A percentile compares a stretch with the other conserved stretches of the same genome.
These are phyloP conservation scores for Backusella sp. DNA, from an alignment of 192 early-diverging fungal genomes.

Conservation along the genomic window DNA sequence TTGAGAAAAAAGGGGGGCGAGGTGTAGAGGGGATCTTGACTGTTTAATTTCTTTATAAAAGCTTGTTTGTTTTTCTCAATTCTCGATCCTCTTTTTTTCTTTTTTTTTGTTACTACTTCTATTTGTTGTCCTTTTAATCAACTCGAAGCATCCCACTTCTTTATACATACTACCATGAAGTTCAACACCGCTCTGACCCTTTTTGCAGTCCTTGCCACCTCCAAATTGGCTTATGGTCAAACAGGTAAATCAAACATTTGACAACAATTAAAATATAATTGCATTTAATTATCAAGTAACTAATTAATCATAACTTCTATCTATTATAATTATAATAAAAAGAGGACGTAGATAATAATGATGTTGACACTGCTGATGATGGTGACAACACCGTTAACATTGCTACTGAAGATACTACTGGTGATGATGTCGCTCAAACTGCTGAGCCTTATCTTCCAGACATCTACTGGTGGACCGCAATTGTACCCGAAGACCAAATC, in stretches of 20 bases:
- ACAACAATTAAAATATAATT: background rate
- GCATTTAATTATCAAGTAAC: background rate
- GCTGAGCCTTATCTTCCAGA: background rate
- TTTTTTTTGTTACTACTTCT: background rate
- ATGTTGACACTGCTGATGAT: background rate
- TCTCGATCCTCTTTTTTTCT: background rate
- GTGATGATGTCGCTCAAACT: background rate
- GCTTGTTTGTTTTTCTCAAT: conserved; percentile 3
- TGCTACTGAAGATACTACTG: background rate
- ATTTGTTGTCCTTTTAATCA: background rate
- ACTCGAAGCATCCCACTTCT: background rate
- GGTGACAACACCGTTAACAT: background rate
- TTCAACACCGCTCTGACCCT: background rate
- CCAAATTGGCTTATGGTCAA: conserved; percentile 4
- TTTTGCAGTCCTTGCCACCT: conserved; percentile 3
- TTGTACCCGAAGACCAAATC: background rate
- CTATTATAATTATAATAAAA: background rate
- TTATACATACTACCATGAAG: background rate
- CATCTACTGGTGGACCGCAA: conserved; percentile 14
- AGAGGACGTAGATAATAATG: background rate
- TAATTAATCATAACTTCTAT: background rate
- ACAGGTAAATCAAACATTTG: background rate
- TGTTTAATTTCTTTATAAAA: conserved; percentile 2
- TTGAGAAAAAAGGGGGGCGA: background rate
- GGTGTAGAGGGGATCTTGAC: background rate